Evolutionary conservation across 1,284 basidiomycete species (phyloP).

Genomic region (Microbotryum saponariae): DNA sequence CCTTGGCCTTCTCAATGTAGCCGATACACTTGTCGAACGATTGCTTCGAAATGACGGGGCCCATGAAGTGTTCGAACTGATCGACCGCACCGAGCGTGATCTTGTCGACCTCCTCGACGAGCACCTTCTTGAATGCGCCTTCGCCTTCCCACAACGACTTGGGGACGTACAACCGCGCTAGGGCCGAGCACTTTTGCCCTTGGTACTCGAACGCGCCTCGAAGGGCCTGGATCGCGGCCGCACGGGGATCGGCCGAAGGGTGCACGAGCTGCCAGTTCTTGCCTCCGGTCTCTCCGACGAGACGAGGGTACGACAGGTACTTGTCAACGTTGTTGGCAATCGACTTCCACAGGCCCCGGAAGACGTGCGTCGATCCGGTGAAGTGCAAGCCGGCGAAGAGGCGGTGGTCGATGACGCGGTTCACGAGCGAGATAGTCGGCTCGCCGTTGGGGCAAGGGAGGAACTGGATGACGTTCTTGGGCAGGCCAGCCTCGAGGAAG

Average conservation of each 20-base stretch:
- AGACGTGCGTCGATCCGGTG: slow-evolving; percentile 90
- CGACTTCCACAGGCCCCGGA: slow-evolving; percentile 93
- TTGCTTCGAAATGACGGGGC: slow-evolving; percentile 84
- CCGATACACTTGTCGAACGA: slow-evolving; percentile 82
- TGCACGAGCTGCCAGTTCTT: slow-evolving; percentile 98
- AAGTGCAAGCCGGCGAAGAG: slow-evolving; percentile 89
- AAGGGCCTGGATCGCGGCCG: slow-evolving; percentile 81
- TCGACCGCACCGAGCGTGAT: slow-evolving; percentile 75
- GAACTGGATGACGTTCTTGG: slow-evolving; percentile 93
- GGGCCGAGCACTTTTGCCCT: slow-evolving; percentile 95
- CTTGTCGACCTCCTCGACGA: slow-evolving; percentile 66
- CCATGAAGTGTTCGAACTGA: slow-evolving; percentile 82
- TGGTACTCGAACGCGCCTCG: slow-evolving; percentile 94
- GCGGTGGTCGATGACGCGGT: slow-evolving; percentile 64
- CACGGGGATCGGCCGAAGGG: slow-evolving; percentile 72
- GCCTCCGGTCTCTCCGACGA: slow-evolving; percentile 88
- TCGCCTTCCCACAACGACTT: slow-evolving; percentile 65
- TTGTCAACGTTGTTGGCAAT: slow-evolving; percentile 79
- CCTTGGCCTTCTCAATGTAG: slow-evolving; percentile 82
- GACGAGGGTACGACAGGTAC: slow-evolving; percentile 82
- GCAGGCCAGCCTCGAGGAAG: slow-evolving; percentile 86
- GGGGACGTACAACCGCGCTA: slow-evolving; percentile 85
- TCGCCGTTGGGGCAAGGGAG: slow-evolving; percentile 52
- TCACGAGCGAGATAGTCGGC: slow-evolving; percentile 50
- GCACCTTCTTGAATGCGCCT: slow-evolving; percentile 72